Evolutionary conservation across 208 protist genomes (phyloP).

Genomic region (Acanthamoeba quina): DNA sequence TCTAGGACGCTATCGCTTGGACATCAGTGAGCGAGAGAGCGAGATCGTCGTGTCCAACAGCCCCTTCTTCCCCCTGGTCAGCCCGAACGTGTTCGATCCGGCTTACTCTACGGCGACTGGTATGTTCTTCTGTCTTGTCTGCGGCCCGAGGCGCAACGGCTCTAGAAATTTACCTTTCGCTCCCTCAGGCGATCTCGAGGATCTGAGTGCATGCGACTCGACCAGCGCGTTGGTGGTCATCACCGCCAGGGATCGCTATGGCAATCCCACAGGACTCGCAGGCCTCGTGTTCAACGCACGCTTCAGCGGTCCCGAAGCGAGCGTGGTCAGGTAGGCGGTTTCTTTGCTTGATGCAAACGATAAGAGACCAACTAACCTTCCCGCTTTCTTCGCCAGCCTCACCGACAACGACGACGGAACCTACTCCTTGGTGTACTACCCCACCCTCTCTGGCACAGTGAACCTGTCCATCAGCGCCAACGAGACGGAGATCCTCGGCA

Average conservation of each 20-base stretch:
- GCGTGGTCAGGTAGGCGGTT: background rate
- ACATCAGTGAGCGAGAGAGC: constrained; percentile 44
- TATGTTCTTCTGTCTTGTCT: background rate
- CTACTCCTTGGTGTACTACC: constrained; percentile 39
- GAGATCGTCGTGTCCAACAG: constrained; percentile 21
- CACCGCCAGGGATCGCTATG: constrained; percentile 27
- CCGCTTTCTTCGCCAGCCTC: background rate
- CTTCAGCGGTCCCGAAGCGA: constrained; percentile 36
- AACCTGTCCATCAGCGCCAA: constrained; percentile 32
- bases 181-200: constrained; percentile 19
- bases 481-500: background rate
- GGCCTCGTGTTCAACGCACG: constrained; percentile 8
- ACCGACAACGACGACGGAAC: constrained; percentile 65
- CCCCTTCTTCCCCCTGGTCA: constrained; percentile 69
- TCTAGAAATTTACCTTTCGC: background rate
- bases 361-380: background rate
- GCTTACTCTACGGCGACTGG: background rate
- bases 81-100: constrained; percentile 11
- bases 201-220: constrained; percentile 14
- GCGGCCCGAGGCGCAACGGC: background rate
- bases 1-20: constrained; percentile 40
- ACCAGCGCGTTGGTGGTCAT: constrained; percentile 13
- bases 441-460: constrained; percentile 11
- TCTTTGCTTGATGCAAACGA: background rate
- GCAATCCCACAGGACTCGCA: background rate